Evolutionary conservation across 768 basidiomycete genomes (phyloP), one percentile per base, ranked within the genome.

Genomic region (Panus rudis): DNA sequence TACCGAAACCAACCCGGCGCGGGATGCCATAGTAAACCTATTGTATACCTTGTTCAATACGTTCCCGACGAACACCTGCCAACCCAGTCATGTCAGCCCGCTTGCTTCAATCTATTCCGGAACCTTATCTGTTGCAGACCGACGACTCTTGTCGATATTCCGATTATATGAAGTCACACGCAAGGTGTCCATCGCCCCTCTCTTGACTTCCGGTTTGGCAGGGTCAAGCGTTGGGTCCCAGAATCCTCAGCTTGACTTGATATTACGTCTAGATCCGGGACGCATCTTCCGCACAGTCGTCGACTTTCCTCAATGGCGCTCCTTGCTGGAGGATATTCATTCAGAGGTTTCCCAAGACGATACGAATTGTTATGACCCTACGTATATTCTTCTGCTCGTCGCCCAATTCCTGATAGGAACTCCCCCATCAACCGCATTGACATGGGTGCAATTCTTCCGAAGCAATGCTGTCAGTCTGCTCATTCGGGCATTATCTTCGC

Each of bases 361-460:
- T 20, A 70, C 74, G 10, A 65, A 62, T 10, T 57, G 82, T 25
- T 96, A 92, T 53, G 92, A 97, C 55, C 91, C 92, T 6, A 57
- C 81, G 1, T 89, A 93, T 60, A 55, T 90, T 12, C 61, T 85
- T 25, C 64, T 79, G 2, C 64, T 92, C n/a, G 75, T 82, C 27
- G 71, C 75, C 4, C 73, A 81, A 39, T 74, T 79, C 59, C 64
- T 92, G n/a, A 63, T 65, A 2, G 78, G 84, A 25, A 70, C 68
- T 40, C 70, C 62, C 13, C 82, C 79, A 1, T 59, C 70, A 1
- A 77, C 78, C 0, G 73, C 79, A 0, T 63, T 84, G 46, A 76
- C 71, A n/a, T 94, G 92, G 92, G 83, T 93, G 12, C 82, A 88
- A 54, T 59, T 96, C 14, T 81, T 93, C 57, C 68, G 91, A 50